Conservation (phyloP, 208 protist genomes). For the Naegleria fowleri region DNA sequence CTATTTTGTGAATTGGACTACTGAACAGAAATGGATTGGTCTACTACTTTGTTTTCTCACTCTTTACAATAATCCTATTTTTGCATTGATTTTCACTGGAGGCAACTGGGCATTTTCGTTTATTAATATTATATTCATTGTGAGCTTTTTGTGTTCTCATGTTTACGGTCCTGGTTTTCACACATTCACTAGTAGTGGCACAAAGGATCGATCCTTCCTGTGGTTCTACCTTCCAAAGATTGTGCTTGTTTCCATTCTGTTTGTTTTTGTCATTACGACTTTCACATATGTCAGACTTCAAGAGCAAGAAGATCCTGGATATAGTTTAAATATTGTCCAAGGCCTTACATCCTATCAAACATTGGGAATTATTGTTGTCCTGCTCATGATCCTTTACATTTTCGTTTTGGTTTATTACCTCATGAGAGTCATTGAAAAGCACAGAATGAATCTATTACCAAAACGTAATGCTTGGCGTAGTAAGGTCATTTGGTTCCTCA, state of each 20-base stretch:
- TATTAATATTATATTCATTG: not conserved
- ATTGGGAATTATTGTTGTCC: not conserved
- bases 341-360: not conserved
- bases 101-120: not conserved
- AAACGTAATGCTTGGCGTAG: too few species aligned
- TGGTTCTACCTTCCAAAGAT: not conserved
- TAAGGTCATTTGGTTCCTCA: not conserved
- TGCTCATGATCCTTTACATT: not conserved
- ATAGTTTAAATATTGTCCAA: not conserved
- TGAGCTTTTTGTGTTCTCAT: not conserved
- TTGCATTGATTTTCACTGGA: not conserved
- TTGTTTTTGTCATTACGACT: not conserved
- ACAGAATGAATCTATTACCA: not conserved
- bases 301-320: not conserved
- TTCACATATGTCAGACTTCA: not conserved
- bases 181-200: not conserved
- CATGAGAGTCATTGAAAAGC: not conserved
- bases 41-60: not conserved
- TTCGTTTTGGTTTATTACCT: not conserved
- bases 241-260: not conserved
- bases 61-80: conserved; percentile 8
- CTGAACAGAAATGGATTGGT: not conserved
- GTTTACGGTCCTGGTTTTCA: not conserved
- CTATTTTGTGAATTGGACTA: not conserved
- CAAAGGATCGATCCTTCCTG: not conserved